These are phyloP conservation scores for Huntiella savannae DNA, from an alignment of 2,329 filamentous ascomycete genomes.

Conservation along the genomic window DNA sequence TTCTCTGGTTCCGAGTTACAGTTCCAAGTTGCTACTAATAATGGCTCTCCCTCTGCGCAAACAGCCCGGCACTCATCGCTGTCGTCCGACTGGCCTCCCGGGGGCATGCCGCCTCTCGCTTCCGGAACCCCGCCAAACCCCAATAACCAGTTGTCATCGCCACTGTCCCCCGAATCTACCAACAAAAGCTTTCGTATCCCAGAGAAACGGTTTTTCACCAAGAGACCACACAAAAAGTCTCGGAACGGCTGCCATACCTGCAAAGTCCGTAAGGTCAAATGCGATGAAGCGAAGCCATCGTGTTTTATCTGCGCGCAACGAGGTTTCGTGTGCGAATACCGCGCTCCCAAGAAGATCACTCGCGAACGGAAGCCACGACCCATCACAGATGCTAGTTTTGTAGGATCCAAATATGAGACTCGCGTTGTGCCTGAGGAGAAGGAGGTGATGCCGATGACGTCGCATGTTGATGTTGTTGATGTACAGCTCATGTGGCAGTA, in stretches of 20 bases:
- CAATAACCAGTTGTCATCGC: too few relatives aligned
- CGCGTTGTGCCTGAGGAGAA: not conserved
- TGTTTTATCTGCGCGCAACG: constrained; percentile 31
- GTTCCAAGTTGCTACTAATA: too few relatives aligned
- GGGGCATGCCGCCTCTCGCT: too few relatives aligned
- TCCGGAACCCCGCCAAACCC: too few relatives aligned
- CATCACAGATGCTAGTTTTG: not conserved
- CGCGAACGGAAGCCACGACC: not conserved
- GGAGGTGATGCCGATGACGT: not conserved
- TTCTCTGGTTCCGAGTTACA: too few relatives aligned
- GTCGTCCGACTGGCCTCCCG: too few relatives aligned
- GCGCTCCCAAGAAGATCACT: constrained; percentile 10
- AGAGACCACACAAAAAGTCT: constrained; percentile 37
- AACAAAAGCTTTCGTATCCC: not conserved
- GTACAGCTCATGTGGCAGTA: constrained; percentile 40
- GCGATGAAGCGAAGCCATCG: constrained; percentile 30
- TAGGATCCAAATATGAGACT: not conserved
- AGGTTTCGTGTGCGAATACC: constrained; percentile 29
- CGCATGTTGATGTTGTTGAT: constrained; percentile 21
- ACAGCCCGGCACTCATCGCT: too few relatives aligned
- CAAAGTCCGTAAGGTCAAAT: constrained; percentile 36
- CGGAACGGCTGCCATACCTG: constrained; percentile 33
- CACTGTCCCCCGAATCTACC: too few relatives aligned
- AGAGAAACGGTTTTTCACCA: constrained; percentile 15
- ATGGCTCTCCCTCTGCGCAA: too few relatives aligned